Percentiles rank a stretch among this genome's conserved stretches.
phyloP scores from a whole-genome alignment of 306 rosid genomes.

The Corylus heterophylla region DNA sequence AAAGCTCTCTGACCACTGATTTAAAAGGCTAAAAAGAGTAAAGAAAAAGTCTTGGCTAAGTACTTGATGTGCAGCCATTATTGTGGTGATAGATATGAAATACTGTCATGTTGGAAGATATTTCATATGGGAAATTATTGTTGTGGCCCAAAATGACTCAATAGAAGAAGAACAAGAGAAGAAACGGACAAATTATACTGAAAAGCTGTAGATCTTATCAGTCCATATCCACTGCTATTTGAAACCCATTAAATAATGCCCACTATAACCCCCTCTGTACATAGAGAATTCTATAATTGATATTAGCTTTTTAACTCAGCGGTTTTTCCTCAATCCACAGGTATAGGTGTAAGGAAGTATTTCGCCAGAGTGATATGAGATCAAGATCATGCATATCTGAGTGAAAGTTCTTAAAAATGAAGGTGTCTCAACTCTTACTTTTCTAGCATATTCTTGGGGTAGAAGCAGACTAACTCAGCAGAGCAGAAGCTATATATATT shows the following conservation, averaged over 20 bases:
- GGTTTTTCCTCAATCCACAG: conserved; percentile 40
- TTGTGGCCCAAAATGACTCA: conserved; percentile 62
- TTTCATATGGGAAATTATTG: conserved; percentile 43
- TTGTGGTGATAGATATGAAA: conserved; percentile 30
- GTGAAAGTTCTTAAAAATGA: conserved; percentile 20
- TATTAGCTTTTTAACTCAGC: conserved; percentile 6
- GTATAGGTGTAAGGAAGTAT: conserved; percentile 24
- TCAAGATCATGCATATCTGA: conserved; percentile 15
- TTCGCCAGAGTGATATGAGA: background rate
- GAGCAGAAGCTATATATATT: conserved; percentile 9
- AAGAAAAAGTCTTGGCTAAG: background rate
- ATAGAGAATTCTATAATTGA: conserved; percentile 25
- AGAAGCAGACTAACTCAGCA: conserved; percentile 10
- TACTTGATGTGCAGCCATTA: conserved; percentile 20
- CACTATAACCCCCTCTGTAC: conserved; percentile 16
- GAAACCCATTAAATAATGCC: conserved; percentile 31
- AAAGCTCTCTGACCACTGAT: conserved; percentile 16
- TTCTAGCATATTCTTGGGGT: conserved; percentile 8
- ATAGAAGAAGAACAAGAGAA: conserved; percentile 27
- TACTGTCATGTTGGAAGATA: conserved; percentile 41
- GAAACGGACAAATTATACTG: conserved; percentile 51
- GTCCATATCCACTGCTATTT: conserved; percentile 34
- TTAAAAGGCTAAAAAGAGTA: background rate
- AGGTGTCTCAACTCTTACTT: conserved; percentile 5
- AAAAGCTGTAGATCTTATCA: conserved; percentile 52